phyloP scores from a whole-genome alignment of 306 rosid species.

The Hippophae tibetana region DNA sequence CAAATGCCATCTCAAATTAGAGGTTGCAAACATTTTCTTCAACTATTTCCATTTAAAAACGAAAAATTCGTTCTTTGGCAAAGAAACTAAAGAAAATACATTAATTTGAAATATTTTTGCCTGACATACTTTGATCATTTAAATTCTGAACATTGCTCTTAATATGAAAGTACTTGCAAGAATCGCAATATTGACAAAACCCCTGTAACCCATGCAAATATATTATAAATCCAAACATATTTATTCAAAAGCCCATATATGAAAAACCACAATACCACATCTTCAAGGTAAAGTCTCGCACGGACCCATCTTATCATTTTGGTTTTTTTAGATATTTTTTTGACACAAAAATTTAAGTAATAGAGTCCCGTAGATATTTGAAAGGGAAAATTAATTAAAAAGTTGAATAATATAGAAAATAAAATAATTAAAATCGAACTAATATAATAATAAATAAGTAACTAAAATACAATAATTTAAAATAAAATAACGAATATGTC shows the following conservation, averaged over 20 bases:
- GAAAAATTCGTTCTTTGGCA: background rate
- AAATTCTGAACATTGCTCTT: constrained; percentile 22
- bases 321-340: no score
- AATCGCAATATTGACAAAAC: constrained; percentile 58
- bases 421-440: no score
- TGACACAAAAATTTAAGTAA: no score
- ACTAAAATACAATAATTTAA: no score
- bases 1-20: background rate
- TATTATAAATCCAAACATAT: constrained; percentile 20
- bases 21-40: background rate
- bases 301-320: no score
- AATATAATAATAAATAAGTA: no score
- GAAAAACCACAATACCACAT: constrained; percentile 32
- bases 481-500: no score
- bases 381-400: no score
- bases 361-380: no score
- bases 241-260: constrained; percentile 39
- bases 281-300: background rate
- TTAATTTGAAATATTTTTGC: constrained; percentile 12
- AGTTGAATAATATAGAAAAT: no score
- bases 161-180: constrained; percentile 72
- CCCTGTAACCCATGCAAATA: constrained; percentile 20
- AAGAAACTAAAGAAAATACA: background rate
- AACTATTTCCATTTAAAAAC: background rate
- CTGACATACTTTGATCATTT: constrained; percentile 20